Base-by-base conservation (phyloP, 2,329 filamentous ascomycete genomes). In the Phyllosticta citriasiana region DNA sequence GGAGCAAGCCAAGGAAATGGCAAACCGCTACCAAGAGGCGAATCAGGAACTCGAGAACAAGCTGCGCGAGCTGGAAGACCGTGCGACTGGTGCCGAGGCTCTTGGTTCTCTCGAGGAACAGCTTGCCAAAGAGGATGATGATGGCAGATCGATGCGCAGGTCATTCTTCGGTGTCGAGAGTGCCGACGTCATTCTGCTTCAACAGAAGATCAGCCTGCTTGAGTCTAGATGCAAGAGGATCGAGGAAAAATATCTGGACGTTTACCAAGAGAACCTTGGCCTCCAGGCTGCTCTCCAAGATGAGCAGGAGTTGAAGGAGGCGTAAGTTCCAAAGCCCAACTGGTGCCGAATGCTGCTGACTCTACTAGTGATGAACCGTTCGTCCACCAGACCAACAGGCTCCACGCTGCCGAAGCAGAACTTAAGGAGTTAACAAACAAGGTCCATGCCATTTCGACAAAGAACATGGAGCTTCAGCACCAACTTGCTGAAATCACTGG, bases 21-120 rank as follows among this genome's bases (percentile, higher is more conserved):
- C 79, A 59, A 74, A 75, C 60, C 75, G 76, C 27, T 77, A 78
- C 27, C 77, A 80, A 57, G 77, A 80, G 55, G 74, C 72, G 2
- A 76, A 78, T 33, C 72, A 75, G 55, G 78, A 80, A 55, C 72
- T 80, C 6, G 76, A 79, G 64, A 72, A 76, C 27, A 73, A 73
- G 57, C 70, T 79, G 53, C 72, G 75, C 14, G 76, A 79, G 3
- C 67, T 76, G 10, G 73, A 73, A 51, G 69, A 62, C 14, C 67
- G 59, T 19, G 16, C 53, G 1, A 62, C 62, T 22, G 59, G 57
- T 19, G 54, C 56, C 25, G 55, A 66, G 8, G 58, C 56, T 40
- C 53, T 63, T 6, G 71, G 68, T 9, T 75, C 68, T 56, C 67
- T 78, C 4, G 76, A 75, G 61, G 74, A 75, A 53, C 75, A 78